These are phyloP conservation scores for Amphichorda felina DNA, from an alignment of 2,329 filamentous ascomycete species.

Conservation along the genomic window DNA sequence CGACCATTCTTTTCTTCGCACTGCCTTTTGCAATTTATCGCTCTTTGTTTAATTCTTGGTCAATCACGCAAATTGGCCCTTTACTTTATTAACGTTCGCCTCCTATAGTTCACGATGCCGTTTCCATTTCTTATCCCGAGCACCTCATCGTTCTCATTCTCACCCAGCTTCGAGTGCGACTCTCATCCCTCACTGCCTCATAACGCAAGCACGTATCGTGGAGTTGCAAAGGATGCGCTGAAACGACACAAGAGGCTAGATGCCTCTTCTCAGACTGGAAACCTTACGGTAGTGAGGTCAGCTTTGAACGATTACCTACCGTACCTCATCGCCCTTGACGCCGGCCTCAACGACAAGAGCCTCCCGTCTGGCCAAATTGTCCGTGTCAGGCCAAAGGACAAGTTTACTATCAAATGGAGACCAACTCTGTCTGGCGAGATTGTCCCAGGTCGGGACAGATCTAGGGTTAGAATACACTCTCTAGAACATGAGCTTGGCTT, in stretches of 20 bases:
- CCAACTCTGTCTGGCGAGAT: conserved; percentile 59
- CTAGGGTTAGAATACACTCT: conserved; percentile 57
- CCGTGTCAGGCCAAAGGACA: conserved; percentile 28
- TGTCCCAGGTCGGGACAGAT: conserved; percentile 50
- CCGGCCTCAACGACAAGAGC: conserved; percentile 46
- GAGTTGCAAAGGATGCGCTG: conserved; percentile 68
- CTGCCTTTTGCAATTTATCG: too few species aligned
- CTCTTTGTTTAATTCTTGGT: too few species aligned
- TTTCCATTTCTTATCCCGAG: conserved; percentile 83
- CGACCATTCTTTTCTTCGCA: too few species aligned
- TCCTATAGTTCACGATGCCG: conserved; percentile 50
- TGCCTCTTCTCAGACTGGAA: conserved; percentile 53
- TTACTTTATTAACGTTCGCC: not conserved
- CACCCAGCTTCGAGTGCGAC: conserved; percentile 61
- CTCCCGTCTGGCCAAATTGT: conserved; percentile 44
- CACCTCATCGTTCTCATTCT: conserved; percentile 77
- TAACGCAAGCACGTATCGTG: conserved; percentile 70
- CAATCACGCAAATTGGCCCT: too few species aligned
- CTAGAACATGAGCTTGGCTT: conserved; percentile 80
- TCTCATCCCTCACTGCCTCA: conserved; percentile 85
- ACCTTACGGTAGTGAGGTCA: conserved; percentile 58
- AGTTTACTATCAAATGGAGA: conserved; percentile 46
- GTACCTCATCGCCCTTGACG: conserved; percentile 68
- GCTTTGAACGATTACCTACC: conserved; percentile 70
- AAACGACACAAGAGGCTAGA: conserved; percentile 87